A percentile compares a stretch with the other conserved stretches of the same genome.
Evolutionary conservation across 2,329 filamentous ascomycete species (phyloP).

Genomic region (Microascus cirrosus): DNA sequence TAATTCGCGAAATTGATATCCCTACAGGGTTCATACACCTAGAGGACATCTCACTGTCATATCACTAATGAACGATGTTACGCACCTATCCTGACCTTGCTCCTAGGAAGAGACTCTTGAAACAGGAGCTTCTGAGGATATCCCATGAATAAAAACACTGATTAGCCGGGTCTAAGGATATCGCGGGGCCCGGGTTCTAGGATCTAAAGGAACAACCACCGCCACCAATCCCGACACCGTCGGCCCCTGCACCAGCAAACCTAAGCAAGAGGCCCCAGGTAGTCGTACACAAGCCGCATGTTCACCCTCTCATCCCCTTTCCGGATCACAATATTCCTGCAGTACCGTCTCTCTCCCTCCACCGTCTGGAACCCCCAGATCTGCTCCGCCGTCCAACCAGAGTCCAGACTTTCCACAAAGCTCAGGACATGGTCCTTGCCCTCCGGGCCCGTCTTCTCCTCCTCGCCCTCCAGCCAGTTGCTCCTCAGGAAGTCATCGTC

Average conservation of each 20-base stretch:
- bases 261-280: conserved; percentile 10
- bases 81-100: not conserved
- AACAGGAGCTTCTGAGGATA: too few relatives aligned
- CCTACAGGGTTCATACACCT: not conserved
- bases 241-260: not conserved
- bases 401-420: conserved; percentile 40
- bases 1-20: not conserved
- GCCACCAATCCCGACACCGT: not conserved
- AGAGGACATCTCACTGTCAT: not conserved
- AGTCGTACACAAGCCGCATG: conserved; percentile 48
- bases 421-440: conserved; percentile 57
- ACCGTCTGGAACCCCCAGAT: conserved; percentile 50
- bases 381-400: conserved; percentile 45
- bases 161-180: not conserved
- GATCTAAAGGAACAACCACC: not conserved
- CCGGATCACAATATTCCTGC: conserved; percentile 39
- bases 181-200: not conserved
- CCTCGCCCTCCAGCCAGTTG: conserved; percentile 48
- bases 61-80: not conserved
- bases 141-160: too few relatives aligned
- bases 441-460: conserved; percentile 36
- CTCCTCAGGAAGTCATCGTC: conserved; percentile 44
- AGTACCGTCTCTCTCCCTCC: conserved; percentile 39
- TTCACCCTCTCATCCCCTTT: conserved; percentile 37
- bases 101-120: not conserved